phyloP scores from a whole-genome alignment of 257 asterid genomes.

The Salvia miltiorrhiza region DNA sequence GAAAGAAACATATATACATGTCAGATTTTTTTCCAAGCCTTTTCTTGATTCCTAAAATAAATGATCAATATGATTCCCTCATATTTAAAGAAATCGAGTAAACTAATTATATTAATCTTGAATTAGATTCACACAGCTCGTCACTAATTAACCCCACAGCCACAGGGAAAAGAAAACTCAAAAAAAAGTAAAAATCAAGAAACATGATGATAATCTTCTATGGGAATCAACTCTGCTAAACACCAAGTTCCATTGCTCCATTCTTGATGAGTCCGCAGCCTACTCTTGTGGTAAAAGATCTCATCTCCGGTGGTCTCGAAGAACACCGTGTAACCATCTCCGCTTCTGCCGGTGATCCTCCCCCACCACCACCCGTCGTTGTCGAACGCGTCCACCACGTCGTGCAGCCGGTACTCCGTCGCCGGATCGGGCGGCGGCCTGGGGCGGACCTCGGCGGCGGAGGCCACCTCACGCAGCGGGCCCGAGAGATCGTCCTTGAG shows the following conservation, averaged over 20 bases:
- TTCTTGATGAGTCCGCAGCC: conserved; percentile 31
- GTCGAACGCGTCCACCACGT: conserved; percentile 35
- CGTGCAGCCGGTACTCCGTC: conserved; percentile 4
- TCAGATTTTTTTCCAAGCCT: no score
- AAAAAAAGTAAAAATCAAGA: no score
- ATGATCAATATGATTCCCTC: no score
- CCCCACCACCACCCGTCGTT: conserved; percentile 55
- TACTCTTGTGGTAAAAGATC: conserved; percentile 10
- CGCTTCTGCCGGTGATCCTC: conserved; percentile 19
- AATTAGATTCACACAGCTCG: no score
- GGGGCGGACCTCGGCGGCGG: conserved; percentile 30
- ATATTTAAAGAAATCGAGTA: no score
- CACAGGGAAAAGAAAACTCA: no score
- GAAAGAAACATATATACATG: no score
- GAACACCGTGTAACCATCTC: background rate
- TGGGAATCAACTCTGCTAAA: no score
- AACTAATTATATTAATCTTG: no score
- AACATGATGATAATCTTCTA: no score
- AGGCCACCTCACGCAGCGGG: conserved; percentile 28
- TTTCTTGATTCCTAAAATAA: no score
- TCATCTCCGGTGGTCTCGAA: conserved; percentile 25
- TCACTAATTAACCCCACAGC: no score
- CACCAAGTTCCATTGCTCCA: conserved; percentile 31
- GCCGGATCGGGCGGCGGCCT: conserved; percentile 17
- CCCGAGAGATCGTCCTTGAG: conserved; percentile 22